Base-by-base conservation (phyloP, 1,139 yeast species). In the Suhomyces wounanorum region DNA sequence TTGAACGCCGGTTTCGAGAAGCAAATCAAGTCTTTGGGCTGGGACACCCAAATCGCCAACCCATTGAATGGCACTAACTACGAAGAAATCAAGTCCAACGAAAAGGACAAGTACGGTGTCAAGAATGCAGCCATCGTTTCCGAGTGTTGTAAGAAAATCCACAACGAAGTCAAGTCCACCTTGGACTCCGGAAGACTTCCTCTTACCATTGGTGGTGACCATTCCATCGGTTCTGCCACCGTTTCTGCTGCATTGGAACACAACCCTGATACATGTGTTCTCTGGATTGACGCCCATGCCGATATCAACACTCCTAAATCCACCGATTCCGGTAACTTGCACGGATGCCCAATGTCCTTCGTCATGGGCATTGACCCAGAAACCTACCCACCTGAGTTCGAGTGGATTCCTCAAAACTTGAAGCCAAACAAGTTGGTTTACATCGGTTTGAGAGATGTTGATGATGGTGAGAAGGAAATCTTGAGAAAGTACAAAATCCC, bases 281-380 rank as follows among this genome's bases (percentile, higher is more conserved):
- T 94, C 57, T 94, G 99, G 99, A 87, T 94, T 59, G 99, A 94
- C 70, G 99, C 99, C 1, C 99, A 94, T 66, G 97, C 98, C 33
- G 99, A 94, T 68, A 85, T 94, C 65, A 94, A 94, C 75, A 87
- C 97, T 1, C 91, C 97, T n/a, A 77, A 77, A 44, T 84, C 92
- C 13, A 85, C 98, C 6, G 87, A 82, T 41, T 84, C 94, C 10
- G 99, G 99, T 43, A 94, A 94, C 69, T 78, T 94, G 60, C 99
- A 94, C 68, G 99, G 99, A 3, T 92, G 98, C 68, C 99, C 99
- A 8, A 89, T 94, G 40, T 84, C 97, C 4, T 94, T 94, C 67
- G 75, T 92, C 51, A 77, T 91, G 82, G 97, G 97, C 1, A 74
- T 89, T 54, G 85, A 84, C 58, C 67, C 68, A 48, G 84, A 82